Evolutionary conservation across 2,329 filamentous ascomycete species (phyloP).

Genomic region (Helotiales sp.): DNA sequence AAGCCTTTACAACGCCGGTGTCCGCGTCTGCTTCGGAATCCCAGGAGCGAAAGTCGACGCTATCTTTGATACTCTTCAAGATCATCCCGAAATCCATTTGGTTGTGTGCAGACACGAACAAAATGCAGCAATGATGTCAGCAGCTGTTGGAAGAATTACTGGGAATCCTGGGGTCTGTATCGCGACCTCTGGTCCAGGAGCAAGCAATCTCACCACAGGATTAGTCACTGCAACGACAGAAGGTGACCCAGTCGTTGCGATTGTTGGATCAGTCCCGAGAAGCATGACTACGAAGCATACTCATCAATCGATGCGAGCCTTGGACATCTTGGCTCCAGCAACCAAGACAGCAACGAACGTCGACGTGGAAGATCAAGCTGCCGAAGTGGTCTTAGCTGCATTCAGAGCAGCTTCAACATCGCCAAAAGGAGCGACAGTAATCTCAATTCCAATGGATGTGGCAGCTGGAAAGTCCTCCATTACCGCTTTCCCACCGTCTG

Average conservation of each 20-base stretch:
- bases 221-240: slow-evolving; percentile 49
- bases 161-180: slow-evolving; percentile 45
- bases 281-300: slow-evolving; percentile 45
- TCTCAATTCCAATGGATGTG: slow-evolving; percentile 47
- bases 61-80: slow-evolving; percentile 46
- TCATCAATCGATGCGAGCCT: slow-evolving; percentile 46
- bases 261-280: slow-evolving; percentile 47
- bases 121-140: slow-evolving; percentile 51
- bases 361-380: slow-evolving; percentile 48
- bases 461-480: slow-evolving; percentile 25
- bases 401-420: slow-evolving; percentile 43
- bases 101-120: slow-evolving; percentile 50
- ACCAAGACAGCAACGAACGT: slow-evolving; percentile 44
- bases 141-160: slow-evolving; percentile 46
- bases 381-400: slow-evolving; percentile 46
- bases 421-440: slow-evolving; percentile 44
- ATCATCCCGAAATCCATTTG: slow-evolving; percentile 47
- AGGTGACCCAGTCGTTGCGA: slow-evolving; percentile 48
- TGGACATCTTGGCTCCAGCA: slow-evolving; percentile 45
- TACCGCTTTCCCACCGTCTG: slow-evolving; percentile 38
- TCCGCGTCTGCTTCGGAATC: slow-evolving; percentile 47
- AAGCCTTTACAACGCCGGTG: slow-evolving; percentile 38
- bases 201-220: slow-evolving; percentile 47
- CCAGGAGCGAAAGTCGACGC: slow-evolving; percentile 50
- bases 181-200: slow-evolving; percentile 48